A percentile compares a stretch with the other conserved stretches of the same genome.
phyloP scores from a whole-genome alignment of 257 asterid species.

The Capsicum pubescens region DNA sequence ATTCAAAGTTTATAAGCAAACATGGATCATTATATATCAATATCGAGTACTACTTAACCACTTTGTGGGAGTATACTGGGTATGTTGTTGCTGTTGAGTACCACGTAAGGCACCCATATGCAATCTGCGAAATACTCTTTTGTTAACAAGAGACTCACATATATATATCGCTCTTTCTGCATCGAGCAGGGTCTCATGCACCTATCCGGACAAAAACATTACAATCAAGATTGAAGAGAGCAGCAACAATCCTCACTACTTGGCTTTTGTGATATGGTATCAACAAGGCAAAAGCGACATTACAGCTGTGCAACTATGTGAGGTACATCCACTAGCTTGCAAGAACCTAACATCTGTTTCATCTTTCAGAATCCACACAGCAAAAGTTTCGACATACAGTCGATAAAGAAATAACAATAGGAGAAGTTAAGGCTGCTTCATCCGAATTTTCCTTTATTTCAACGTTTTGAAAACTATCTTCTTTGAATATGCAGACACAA shows the following conservation, averaged over 20 bases:
- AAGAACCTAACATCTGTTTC: background rate
- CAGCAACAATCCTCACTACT: constrained; percentile 76
- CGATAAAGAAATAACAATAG: background rate
- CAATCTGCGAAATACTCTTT: background rate
- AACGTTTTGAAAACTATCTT: background rate
- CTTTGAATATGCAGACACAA: constrained; percentile 55
- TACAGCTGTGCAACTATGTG: constrained; percentile 82
- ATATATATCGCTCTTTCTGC: constrained; percentile 4
- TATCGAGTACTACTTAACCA: background rate
- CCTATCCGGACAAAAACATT: constrained; percentile 68
- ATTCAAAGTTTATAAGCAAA: background rate
- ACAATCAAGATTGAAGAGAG: constrained; percentile 69
- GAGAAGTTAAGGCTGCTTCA: constrained; percentile 1
- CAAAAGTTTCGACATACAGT: background rate
- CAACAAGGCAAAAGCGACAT: constrained; percentile 80
- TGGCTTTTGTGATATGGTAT: constrained; percentile 78
- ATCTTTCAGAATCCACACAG: constrained; percentile 14
- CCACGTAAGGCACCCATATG: background rate
- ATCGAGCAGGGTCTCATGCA: constrained; percentile 77
- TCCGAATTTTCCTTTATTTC: background rate
- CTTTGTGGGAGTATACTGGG: too few species aligned
- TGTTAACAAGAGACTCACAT: background rate
- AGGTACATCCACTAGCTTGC: constrained; percentile 50
- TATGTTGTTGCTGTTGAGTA: background rate
- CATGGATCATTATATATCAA: background rate